Evolutionary conservation across 148 eudicot genomes (phyloP).

Genomic region (Simmondsia chinensis): DNA sequence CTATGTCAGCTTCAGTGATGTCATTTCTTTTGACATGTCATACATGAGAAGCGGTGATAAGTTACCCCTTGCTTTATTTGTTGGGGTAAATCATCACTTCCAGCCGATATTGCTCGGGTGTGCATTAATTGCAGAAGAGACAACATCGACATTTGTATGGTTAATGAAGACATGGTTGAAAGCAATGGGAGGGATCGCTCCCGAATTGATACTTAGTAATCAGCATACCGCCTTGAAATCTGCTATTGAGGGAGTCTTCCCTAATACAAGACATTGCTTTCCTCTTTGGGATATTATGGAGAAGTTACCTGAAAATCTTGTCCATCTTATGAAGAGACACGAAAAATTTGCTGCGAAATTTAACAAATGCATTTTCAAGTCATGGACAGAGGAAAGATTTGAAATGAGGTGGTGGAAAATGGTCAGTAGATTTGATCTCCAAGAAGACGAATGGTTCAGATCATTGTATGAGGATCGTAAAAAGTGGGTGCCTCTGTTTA

Average conservation of each 20-base stretch:
- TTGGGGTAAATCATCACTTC: conserved; percentile 47
- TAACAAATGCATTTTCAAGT: conserved; percentile 40
- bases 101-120: conserved; percentile 43
- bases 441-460: conserved; percentile 35
- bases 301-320: conserved; percentile 33
- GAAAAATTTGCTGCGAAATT: conserved; percentile 29
- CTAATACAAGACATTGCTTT: conserved; percentile 36
- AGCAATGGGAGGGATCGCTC: conserved; percentile 41
- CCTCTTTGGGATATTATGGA: conserved; percentile 38
- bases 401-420: conserved; percentile 49
- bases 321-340: conserved; percentile 18
- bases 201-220: conserved; percentile 26
- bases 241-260: conserved; percentile 33
- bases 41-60: conserved; percentile 33
- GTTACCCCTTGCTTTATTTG: conserved; percentile 32
- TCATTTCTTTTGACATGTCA: conserved; percentile 36
- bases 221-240: conserved; percentile 32
- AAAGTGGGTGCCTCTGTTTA: conserved; percentile 35
- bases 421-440: conserved; percentile 41
- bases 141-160: conserved; percentile 35
- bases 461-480: conserved; percentile 39
- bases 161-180: conserved; percentile 45
- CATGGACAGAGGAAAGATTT: conserved; percentile 42
- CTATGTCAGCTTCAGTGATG: conserved; percentile 36
- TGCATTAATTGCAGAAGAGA: conserved; percentile 44